phyloP scores from a whole-genome alignment of 2,329 filamentous ascomycete genomes.

The Rhinocladiella similis region DNA sequence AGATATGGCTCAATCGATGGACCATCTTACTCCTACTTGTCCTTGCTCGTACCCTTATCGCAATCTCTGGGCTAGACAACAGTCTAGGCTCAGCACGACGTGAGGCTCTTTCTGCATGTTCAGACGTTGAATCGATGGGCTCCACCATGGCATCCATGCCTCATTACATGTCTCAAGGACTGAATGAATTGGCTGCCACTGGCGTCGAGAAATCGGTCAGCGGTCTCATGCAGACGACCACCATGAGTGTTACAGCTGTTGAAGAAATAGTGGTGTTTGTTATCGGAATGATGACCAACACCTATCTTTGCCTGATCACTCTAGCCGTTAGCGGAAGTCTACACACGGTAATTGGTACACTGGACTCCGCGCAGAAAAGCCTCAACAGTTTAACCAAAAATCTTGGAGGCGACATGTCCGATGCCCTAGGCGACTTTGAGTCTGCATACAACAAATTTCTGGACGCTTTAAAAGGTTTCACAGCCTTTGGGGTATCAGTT shows the following conservation, averaged over 20 bases:
- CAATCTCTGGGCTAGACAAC: constrained; percentile 69
- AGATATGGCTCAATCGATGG: constrained; percentile 98
- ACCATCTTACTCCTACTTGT: constrained; percentile 86
- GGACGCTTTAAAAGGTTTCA: constrained; percentile 53
- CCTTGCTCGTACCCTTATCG: constrained; percentile 75
- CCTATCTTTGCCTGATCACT: constrained; percentile 86
- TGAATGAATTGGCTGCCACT: constrained; percentile 80
- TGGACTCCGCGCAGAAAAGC: constrained; percentile 60
- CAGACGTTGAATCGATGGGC: constrained; percentile 86
- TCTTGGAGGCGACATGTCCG: constrained; percentile 48
- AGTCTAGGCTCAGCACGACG: constrained; percentile 74
- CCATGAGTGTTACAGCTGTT: constrained; percentile 77
- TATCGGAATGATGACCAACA: constrained; percentile 87
- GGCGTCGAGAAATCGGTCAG: constrained; percentile 79
- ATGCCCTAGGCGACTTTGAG: constrained; percentile 50
- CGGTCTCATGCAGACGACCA: constrained; percentile 75
- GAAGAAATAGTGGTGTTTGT: constrained; percentile 87
- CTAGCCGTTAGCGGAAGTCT: constrained; percentile 78
- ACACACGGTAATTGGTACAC: constrained; percentile 64
- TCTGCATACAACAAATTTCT: constrained; percentile 55
- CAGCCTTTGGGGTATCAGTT: constrained; percentile 41
- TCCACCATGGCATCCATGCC: constrained; percentile 98
- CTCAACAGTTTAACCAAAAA: constrained; percentile 57
- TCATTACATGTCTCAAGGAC: constrained; percentile 83
- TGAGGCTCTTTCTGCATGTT: constrained; percentile 86